Percentiles rank a stretch among this genome's conserved stretches.
Conservation (phyloP, 345 rosid species). For the Sonneratia caseolaris region DNA sequence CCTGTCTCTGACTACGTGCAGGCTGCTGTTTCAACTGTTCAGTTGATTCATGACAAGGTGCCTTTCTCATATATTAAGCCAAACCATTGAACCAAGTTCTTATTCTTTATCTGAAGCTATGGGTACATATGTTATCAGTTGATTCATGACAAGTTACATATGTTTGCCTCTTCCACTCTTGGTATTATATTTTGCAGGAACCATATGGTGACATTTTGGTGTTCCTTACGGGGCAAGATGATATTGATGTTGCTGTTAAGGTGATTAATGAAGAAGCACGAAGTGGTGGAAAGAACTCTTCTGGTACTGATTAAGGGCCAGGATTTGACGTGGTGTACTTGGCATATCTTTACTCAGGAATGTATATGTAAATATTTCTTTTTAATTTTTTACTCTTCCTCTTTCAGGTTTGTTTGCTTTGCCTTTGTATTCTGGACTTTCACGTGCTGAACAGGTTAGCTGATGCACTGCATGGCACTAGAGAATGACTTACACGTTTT, state of each 20-base stretch:
- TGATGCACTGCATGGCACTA: background rate
- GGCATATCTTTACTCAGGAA: background rate
- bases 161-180: background rate
- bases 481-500: background rate
- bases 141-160: background rate
- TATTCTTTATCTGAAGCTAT: background rate
- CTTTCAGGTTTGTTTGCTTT: slow-evolving; percentile 65
- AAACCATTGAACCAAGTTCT: background rate
- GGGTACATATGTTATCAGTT: background rate
- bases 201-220: slow-evolving; percentile 84
- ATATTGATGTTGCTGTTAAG: slow-evolving; percentile 63
- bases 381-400: slow-evolving; percentile 8
- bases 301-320: slow-evolving; percentile 31
- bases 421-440: slow-evolving; percentile 83
- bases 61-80: slow-evolving; percentile 1
- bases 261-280: slow-evolving; percentile 69
- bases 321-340: background rate
- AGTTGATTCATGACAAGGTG: slow-evolving; percentile 76
- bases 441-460: slow-evolving; percentile 74
- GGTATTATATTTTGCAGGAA: slow-evolving; percentile 32
- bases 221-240: slow-evolving; percentile 97
- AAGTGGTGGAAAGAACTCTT: slow-evolving; percentile 42
- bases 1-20: slow-evolving; percentile 79
- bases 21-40: slow-evolving; percentile 68
- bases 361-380: background rate